Base-by-base conservation (phyloP, 305 asterid genomes). In the Fraxinus xanthoxyloides region DNA sequence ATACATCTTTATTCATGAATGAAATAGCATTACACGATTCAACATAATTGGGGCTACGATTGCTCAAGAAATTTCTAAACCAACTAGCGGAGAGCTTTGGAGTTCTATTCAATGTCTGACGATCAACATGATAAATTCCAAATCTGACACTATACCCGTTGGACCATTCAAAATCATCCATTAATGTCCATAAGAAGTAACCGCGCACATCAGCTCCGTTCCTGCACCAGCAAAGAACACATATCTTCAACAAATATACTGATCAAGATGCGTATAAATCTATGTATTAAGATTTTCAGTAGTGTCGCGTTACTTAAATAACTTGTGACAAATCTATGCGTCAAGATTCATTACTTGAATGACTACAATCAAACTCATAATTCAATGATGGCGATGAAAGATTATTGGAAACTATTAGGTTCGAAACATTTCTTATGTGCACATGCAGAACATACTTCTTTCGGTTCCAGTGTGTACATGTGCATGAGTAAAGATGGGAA, bases 121-220 rank as follows among this genome's bases (percentile, higher is more conserved):
- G 91, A 38, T 90, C 84, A 12, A 91, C 84, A 8, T 77, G 81
- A 79, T 89, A 85, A 8, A 94, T 23, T 70, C 97, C 97, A 6
- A 91, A 90, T 74, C 89, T 91, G 2, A 67, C 17, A 5, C 3
- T 75, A 24, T 86, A 92, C 46, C 97, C 98, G 24, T 31, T 78
- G 0, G 69, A 2, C 97, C 97, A 94, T 65, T 94, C 98, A 43
- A 94, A 92, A 69, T 90, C 83, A 84, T 94, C 97, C 91, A 91
- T 80, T 90, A 92, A 87, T 51, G 92, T 89, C 98, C 98, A 93
- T 43, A 92, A 76, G 36, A 92, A 85, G 75, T 92, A 92, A 26
- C 98, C 98, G 0, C 93, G 88, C 43, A 94, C 95, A 76, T 94
- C 92, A 3, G 93, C 96, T 4, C 95, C 95, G 0, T 90, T 83